Evolutionary conservation across 2,329 filamentous ascomycete genomes (phyloP), one percentile per base, ranked within the genome.

Genomic region (Aspergillus pseudotamarii): DNA sequence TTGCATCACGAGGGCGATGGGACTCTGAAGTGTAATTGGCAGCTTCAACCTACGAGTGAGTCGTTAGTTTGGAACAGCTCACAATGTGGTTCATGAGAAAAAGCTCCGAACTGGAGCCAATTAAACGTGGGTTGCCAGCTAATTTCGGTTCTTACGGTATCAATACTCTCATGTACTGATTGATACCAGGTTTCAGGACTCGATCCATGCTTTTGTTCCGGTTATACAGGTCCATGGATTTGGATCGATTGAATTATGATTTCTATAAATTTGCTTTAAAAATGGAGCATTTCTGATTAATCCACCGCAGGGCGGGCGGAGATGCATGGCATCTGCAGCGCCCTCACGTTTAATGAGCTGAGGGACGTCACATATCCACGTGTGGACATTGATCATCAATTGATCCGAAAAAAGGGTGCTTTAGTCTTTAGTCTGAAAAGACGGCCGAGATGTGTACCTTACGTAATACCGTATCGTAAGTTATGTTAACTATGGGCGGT

Each of bases 331-430:
- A 38, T 26, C 21, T 55, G 51, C 51, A 41, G 32, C n/a, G 16
- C 8, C 3, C 19, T 28, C 46, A 50, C 16, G 28, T 51, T 21
- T 32, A 32, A 32, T 51, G 28, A 55, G n/a, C 4, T 21, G 51
- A 54, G 51, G 48, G 21, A 38, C 38, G 51, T 38, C 51, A 55
- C 16, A 38, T 55, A 38, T 34, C 51, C 51, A 55, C 51, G 51
- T 55, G 51, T 55, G 51, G 51, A 38, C 45, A 48, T 38, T 55
- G 32, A 55, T 55, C 51, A 55, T 38, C 51, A 38, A 38, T 38
- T 55, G 32, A 55, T 55, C 51, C 26, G n/a, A 36, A 36, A 36
- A 54, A 54, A 36, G 32, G n/a, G 30, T 36, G 30, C 12, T 26
- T 26, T 26, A 26, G 26, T 11, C 28, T 34, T n/a, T 10, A 54